phyloP scores from a whole-genome alignment of 306 rosid genomes.

The Malus sylvestris region DNA sequence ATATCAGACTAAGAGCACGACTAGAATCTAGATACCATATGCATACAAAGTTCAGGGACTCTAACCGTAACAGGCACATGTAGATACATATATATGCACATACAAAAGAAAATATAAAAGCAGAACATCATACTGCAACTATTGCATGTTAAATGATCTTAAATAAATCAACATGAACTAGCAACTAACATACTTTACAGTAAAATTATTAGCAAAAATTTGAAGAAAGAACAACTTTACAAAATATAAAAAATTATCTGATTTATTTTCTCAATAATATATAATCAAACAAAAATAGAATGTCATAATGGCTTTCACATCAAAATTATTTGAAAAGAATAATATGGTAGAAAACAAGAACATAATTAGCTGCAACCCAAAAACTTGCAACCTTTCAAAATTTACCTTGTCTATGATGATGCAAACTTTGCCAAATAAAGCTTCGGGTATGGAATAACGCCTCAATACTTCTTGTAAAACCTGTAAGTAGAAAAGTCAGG shows the following conservation, averaged over 20 bases:
- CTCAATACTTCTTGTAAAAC: slow-evolving; percentile 82
- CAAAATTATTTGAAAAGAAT: not conserved
- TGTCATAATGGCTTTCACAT: not conserved
- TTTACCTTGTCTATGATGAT: slow-evolving; percentile 93
- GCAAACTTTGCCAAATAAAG: slow-evolving; percentile 86
- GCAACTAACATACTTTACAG: not conserved
- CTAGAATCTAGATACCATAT: not conserved
- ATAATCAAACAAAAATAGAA: not conserved
- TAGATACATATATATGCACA: not conserved
- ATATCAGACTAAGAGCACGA: not conserved
- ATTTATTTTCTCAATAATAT: not conserved
- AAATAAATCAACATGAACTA: not conserved
- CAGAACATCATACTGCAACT: not conserved
- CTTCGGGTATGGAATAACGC: slow-evolving; percentile 59
- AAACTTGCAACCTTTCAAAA: slow-evolving; percentile 17
- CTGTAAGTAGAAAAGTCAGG: slow-evolving; percentile 28
- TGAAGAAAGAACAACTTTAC: not conserved
- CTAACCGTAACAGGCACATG: not conserved
- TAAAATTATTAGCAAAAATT: not conserved
- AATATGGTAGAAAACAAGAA: not conserved
- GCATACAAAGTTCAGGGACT: not conserved
- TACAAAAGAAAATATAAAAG: not conserved
- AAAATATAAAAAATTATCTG: not conserved
- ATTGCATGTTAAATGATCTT: not conserved
- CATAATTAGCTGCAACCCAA: not conserved